Percentiles rank a stretch among this genome's conserved stretches.
Conservation (phyloP, 345 rosid species). For the Alliaria petiolata region DNA sequence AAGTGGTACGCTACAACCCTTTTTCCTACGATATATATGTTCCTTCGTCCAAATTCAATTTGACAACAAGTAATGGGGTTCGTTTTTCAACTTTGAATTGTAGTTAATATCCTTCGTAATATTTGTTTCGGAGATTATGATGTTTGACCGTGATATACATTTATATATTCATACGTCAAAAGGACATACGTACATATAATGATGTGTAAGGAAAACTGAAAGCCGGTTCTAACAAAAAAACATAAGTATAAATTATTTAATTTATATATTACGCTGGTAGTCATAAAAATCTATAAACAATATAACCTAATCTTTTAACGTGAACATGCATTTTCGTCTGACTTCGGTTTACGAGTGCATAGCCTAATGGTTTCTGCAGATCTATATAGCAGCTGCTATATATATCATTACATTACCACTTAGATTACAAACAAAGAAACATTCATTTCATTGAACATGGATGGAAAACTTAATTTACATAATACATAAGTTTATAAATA, state of each 20-base stretch:
- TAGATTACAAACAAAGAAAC: too few relatives aligned
- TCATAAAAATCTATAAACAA: too few relatives aligned
- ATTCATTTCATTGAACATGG: neutral
- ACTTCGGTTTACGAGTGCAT: too few relatives aligned
- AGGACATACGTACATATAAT: neutral
- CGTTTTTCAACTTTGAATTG: neutral
- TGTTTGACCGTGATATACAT: conserved; percentile 6
- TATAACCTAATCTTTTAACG: too few relatives aligned
- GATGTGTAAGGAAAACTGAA: neutral
- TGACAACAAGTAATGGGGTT: neutral
- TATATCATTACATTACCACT: too few relatives aligned
- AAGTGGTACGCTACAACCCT: conserved; percentile 6
- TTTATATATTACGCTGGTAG: too few relatives aligned
- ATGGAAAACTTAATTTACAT: neutral
- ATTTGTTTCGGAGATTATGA: neutral
- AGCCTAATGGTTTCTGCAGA: too few relatives aligned
- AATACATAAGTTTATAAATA: neutral
- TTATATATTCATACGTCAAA: neutral
- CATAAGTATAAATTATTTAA: too few relatives aligned
- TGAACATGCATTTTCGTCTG: too few relatives aligned
- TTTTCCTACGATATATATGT: conserved; percentile 1
- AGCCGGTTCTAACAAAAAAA: neutral
- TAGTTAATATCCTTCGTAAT: neutral
- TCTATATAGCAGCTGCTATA: too few relatives aligned
- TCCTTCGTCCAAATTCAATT: neutral